These are phyloP conservation scores for Globisporangium abappressorium DNA, from an alignment of 352 stramenopile species.

Conservation along the genomic window DNA sequence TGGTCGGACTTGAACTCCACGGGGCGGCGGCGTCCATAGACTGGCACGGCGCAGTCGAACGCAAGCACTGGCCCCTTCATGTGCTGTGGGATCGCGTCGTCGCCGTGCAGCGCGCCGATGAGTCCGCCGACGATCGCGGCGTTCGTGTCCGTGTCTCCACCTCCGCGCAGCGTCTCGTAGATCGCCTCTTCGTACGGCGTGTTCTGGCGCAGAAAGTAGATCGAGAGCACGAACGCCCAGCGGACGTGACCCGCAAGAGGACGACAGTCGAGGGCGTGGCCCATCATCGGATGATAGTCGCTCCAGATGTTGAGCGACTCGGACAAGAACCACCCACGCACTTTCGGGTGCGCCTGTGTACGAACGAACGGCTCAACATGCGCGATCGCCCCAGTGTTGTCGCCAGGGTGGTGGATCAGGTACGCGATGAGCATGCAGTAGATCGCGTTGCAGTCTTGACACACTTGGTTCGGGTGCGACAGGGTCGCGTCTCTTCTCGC, in stretches of 20 bases:
- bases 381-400: constrained; percentile 32
- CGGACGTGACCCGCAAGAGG: constrained; percentile 38
- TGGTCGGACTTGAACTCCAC: constrained; percentile 29
- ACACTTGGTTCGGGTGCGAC: constrained; percentile 49
- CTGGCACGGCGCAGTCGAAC: constrained; percentile 29
- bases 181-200: constrained; percentile 44
- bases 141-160: constrained; percentile 60
- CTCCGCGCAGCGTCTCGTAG: constrained; percentile 45
- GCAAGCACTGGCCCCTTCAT: constrained; percentile 42
- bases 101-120: constrained; percentile 47
- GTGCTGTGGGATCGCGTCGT: constrained; percentile 31
- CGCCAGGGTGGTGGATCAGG: constrained; percentile 34
- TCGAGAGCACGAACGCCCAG: constrained; percentile 48
- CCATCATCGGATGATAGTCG: no score
- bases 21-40: constrained; percentile 20
- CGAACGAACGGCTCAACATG: constrained; percentile 36
- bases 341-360: constrained; percentile 21
- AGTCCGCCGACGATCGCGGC: constrained; percentile 52
- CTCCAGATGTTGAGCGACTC: constrained; percentile 38
- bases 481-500: constrained; percentile 38
- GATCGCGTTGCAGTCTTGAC: constrained; percentile 60
- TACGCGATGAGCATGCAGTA: constrained; percentile 52
- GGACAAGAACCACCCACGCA: constrained; percentile 40
- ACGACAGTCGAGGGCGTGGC: constrained; percentile 26
- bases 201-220: constrained; percentile 42